Base-by-base conservation (phyloP, 306 rosid species). In the Hippophae gyantsensis region DNA sequence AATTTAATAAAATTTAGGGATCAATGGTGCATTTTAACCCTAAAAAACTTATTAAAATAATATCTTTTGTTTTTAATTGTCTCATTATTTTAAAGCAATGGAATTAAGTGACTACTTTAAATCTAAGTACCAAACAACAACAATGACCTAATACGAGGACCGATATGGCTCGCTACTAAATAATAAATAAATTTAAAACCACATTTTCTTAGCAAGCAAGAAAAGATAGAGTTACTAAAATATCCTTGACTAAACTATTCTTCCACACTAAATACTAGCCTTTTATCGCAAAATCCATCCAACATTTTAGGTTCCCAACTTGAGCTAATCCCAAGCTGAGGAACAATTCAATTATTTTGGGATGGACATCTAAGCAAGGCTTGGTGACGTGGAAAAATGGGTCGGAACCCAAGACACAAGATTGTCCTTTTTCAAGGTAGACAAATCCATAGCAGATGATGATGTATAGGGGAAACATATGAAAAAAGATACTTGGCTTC, bases 401-500 rank as follows among this genome's bases (percentile, higher is more conserved):
- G 58, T 62, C 56, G 68, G 73, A 71, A 73, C 58, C 56, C 64
- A 60, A 63, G 70, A 54, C 62, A 66, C 57, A 59, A 42, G 62
- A 56, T 63, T 70, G 73, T 68, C 76, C 62, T 78, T 84, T 77
- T 72, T 50, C 68, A 62, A 47, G 44, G 57, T 67, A 64, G 77
- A 72, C 78, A 84, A 84, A 78, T 74, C 78, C 72, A 63, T 59
- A 47, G 54, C 60, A 76, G 78, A 84, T 72, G 78, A 83, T 69
- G 80, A 74, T 65, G 75, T 69, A 60, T 9, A 51, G 48, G 43
- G 41, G 61, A 68, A 76, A 56, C 64, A 69, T 68, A 67, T 40
- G 70, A 65, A 71, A 76, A 76, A 85, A 78, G 85, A 83, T 85
- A 72, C 90, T 75, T 82, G 81, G 90, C 96, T 84, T 88, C 88